phyloP scores from a whole-genome alignment of 2,329 filamentous ascomycete genomes.

The Pseudocercospora cruenta region DNA sequence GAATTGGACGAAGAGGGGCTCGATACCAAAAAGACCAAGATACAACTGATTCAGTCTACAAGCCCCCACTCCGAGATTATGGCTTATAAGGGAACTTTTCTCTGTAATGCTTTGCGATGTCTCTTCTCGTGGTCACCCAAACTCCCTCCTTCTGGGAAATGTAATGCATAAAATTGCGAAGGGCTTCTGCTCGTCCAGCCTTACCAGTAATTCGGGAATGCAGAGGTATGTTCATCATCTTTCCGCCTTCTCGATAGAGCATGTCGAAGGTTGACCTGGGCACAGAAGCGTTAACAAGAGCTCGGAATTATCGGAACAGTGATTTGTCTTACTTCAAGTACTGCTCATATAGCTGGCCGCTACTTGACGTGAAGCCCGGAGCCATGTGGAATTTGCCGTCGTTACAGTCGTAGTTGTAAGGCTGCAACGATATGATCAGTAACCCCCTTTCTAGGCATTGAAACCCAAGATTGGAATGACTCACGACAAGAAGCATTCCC shows the following conservation, averaged over 20 bases:
- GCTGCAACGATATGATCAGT: constrained; percentile 6
- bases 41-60: background rate
- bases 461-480: background rate
- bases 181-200: constrained; percentile 44
- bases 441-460: background rate
- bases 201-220: constrained; percentile 49
- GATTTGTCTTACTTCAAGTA: constrained; percentile 33
- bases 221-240: constrained; percentile 50
- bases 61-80: constrained; percentile 17
- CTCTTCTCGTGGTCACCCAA: constrained; percentile 49
- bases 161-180: constrained; percentile 47
- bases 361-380: constrained; percentile 46
- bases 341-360: constrained; percentile 45
- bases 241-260: constrained; percentile 47
- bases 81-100: constrained; percentile 44
- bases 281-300: too few species aligned
- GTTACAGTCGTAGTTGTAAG: constrained; percentile 43
- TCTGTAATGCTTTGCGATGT: constrained; percentile 49
- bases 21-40: background rate
- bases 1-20: background rate
- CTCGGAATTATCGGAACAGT: too few species aligned
- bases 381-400: constrained; percentile 52
- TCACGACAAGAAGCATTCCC: constrained; percentile 43
- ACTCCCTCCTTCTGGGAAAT: constrained; percentile 45
- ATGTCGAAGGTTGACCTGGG: constrained; percentile 45